These are phyloP conservation scores for Polyporus arcularius DNA, from an alignment of 768 basidiomycete species.

Conservation along the genomic window DNA sequence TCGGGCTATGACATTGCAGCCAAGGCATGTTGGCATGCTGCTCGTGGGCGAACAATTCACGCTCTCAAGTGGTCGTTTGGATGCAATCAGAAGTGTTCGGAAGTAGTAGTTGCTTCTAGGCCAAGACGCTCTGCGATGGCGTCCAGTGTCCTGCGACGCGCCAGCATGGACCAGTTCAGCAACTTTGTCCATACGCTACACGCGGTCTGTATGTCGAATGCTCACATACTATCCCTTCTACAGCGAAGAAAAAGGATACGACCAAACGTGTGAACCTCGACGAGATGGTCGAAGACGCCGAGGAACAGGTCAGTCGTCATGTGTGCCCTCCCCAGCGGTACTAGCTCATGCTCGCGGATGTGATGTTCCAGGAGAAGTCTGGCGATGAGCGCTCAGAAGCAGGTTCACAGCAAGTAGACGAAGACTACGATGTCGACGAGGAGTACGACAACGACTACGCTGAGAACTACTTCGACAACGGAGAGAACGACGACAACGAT, in stretches of 20 bases:
- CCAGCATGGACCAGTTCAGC: too few species aligned
- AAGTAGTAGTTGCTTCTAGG: too few species aligned
- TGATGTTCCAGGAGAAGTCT: slow-evolving; percentile 58
- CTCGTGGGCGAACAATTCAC: too few species aligned
- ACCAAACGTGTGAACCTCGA: slow-evolving; percentile 62
- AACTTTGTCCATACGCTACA: neutral
- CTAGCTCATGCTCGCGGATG: slow-evolving; percentile 6
- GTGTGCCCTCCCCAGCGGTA: neutral
- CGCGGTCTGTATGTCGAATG: neutral
- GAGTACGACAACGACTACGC: slow-evolving; percentile 92
- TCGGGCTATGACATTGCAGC: too few species aligned
- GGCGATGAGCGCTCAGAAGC: slow-evolving; percentile 67
- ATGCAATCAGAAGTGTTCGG: too few species aligned
- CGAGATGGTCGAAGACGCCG: slow-evolving; percentile 64
- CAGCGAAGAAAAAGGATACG: slow-evolving; percentile 33
- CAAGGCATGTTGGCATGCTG: too few species aligned
- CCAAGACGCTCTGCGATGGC: too few species aligned
- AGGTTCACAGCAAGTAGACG: slow-evolving; percentile 64
- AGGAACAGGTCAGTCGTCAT: slow-evolving; percentile 47
- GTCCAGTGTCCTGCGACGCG: too few species aligned
- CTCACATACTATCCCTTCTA: neutral
- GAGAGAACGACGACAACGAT: slow-evolving; percentile 80
- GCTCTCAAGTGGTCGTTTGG: too few species aligned
- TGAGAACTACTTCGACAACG: slow-evolving; percentile 90
- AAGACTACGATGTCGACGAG: slow-evolving; percentile 86